phyloP scores from a whole-genome alignment of 176 grass and related monocot genomes.

The Lolium rigidum region DNA sequence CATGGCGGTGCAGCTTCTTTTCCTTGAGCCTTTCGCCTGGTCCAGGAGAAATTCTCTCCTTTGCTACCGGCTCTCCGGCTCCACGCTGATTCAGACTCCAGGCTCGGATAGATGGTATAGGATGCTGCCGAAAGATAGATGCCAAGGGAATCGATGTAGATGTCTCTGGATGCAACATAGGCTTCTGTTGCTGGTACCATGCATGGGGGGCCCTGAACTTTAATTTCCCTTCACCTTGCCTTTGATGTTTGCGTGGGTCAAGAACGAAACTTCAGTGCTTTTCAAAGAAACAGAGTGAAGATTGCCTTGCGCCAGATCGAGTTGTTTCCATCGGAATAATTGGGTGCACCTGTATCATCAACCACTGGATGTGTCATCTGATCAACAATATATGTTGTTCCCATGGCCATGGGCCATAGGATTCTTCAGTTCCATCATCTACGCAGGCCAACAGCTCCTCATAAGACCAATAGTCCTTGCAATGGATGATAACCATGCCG shows the following conservation, averaged over 20 bases:
- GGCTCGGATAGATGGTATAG: not conserved
- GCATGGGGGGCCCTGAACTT: not conserved
- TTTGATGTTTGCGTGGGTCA: not conserved
- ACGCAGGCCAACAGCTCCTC: not conserved
- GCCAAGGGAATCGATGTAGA: constrained; percentile 43
- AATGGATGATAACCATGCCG: not conserved
- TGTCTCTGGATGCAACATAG: constrained; percentile 8
- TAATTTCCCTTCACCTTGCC: not conserved
- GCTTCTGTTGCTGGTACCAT: constrained; percentile 33
- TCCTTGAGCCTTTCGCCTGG: constrained; percentile 36
- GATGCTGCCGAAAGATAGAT: constrained; percentile 46
- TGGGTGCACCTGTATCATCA: not conserved
- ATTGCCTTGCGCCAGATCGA: not conserved
- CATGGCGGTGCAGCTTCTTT: constrained; percentile 48
- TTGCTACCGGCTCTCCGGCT: not conserved
- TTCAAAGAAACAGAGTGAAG: not conserved
- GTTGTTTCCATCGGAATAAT: not conserved
- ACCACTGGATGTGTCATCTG: not conserved
- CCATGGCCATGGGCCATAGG: not conserved
- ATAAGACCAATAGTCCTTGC: no score
- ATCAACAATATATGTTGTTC: not conserved
- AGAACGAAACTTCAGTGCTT: not conserved
- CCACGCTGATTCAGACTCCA: not conserved
- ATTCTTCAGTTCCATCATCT: not conserved
- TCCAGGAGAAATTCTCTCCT: constrained; percentile 31